Conservation (phyloP, 257 asterid species). For the Hygrophila difformis region DNA sequence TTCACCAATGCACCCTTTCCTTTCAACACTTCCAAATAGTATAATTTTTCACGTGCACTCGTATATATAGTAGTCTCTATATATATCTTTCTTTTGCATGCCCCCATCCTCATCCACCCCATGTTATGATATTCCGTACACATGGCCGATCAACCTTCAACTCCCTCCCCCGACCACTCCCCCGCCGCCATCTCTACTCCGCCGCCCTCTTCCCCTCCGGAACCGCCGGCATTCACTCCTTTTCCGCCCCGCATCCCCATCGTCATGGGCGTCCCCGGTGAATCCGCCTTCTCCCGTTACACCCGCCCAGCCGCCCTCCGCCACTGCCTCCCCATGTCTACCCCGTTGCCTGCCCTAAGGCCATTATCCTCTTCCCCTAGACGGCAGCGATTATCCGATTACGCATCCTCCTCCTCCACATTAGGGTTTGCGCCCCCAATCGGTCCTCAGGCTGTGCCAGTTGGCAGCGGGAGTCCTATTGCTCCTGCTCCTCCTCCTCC, state of each 20-base stretch:
- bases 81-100: no score
- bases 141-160: not conserved
- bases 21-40: no score
- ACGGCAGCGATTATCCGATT: not conserved
- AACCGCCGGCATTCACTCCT: not conserved
- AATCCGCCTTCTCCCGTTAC: slow-evolving; percentile 15
- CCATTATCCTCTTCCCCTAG: no score
- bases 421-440: not conserved
- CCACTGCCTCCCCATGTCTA: not conserved
- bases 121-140: no score
- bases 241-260: not conserved
- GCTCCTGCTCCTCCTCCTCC: no score
- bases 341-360: not conserved
- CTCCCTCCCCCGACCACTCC: not conserved
- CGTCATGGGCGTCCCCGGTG: slow-evolving; percentile 19
- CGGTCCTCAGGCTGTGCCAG: no score
- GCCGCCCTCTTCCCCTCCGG: not conserved
- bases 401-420: no score
- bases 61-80: no score
- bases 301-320: not conserved
- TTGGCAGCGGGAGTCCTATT: no score
- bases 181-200: not conserved
- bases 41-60: no score
- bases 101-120: no score
- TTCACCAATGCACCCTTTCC: no score